Evolutionary conservation across 345 rosid genomes (phyloP).

Genomic region (Chamaenerion angustifolium): DNA sequence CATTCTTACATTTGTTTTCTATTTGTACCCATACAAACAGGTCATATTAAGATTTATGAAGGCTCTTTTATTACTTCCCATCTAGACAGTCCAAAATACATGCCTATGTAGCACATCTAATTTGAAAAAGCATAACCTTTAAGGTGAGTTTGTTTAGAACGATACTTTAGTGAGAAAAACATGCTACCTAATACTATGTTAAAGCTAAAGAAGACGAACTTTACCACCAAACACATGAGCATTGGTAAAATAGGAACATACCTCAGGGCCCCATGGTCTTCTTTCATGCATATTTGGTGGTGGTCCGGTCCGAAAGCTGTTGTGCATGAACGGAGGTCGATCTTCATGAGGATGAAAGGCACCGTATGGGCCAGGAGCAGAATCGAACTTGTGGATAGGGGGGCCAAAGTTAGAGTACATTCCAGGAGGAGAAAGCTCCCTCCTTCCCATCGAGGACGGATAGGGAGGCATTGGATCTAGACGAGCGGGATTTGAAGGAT

Average conservation of each 20-base stretch:
- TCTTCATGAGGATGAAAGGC: constrained; percentile 41
- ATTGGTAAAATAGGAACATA: constrained; percentile 8
- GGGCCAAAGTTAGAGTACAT: constrained; percentile 29
- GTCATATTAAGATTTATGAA: too few species aligned
- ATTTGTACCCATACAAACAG: too few species aligned
- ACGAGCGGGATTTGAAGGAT: constrained; percentile 34
- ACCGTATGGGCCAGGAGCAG: constrained; percentile 36
- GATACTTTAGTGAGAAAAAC: too few species aligned
- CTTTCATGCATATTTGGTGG: constrained; percentile 41
- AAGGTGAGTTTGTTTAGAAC: too few species aligned
- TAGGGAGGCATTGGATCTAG: constrained; percentile 43
- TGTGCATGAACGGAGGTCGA: constrained; percentile 35
- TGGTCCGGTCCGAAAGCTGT: constrained; percentile 30
- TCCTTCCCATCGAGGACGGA: constrained; percentile 43
- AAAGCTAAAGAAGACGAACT: too few species aligned
- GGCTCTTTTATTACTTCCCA: too few species aligned
- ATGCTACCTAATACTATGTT: too few species aligned
- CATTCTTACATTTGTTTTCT: too few species aligned
- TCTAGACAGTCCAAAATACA: too few species aligned
- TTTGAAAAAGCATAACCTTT: too few species aligned
- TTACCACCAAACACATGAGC: too few species aligned
- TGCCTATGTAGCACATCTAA: too few species aligned
- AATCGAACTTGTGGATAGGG: constrained; percentile 37
- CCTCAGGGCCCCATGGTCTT: constrained; percentile 67
- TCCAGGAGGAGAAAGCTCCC: constrained; percentile 52